Conservation (phyloP, 345 rosid species). For the Noccaea bulbosa region DNA sequence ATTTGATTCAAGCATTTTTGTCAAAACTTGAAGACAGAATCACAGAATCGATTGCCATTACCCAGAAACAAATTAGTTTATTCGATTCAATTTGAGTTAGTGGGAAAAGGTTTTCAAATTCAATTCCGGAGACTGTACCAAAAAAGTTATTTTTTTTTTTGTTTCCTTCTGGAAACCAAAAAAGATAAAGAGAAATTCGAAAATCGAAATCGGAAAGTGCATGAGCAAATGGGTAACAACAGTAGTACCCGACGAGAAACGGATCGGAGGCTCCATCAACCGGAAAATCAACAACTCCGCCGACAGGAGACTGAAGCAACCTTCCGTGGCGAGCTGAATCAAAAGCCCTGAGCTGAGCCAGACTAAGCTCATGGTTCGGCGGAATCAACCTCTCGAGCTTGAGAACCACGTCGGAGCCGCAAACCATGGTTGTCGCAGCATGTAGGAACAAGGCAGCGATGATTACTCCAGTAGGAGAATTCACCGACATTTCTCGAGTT, state of each 20-base stretch:
- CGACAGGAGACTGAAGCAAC: conserved; percentile 63
- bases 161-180: not conserved
- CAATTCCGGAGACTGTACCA: conserved; percentile 10
- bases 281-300: conserved; percentile 74
- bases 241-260: conserved; percentile 80
- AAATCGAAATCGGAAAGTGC: conserved; percentile 25
- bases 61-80: conserved; percentile 7
- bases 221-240: conserved; percentile 10
- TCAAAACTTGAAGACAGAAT: conserved; percentile 15
- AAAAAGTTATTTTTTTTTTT: conserved; percentile 4
- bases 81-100: not conserved
- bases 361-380: conserved; percentile 49
- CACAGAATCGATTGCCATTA: conserved; percentile 21
- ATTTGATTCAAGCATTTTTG: not conserved
- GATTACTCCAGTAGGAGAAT: conserved; percentile 41
- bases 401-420: conserved; percentile 59
- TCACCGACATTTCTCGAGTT: conserved; percentile 43
- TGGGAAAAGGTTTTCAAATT: not conserved
- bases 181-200: not conserved
- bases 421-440: conserved; percentile 38
- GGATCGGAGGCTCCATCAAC: conserved; percentile 89
- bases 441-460: conserved; percentile 34
- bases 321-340: conserved; percentile 83
- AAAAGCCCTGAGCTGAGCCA: conserved; percentile 65
- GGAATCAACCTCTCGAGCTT: conserved; percentile 68